Base-by-base conservation (phyloP, 2,329 filamentous ascomycete species). In the Beauveria caledonica region DNA sequence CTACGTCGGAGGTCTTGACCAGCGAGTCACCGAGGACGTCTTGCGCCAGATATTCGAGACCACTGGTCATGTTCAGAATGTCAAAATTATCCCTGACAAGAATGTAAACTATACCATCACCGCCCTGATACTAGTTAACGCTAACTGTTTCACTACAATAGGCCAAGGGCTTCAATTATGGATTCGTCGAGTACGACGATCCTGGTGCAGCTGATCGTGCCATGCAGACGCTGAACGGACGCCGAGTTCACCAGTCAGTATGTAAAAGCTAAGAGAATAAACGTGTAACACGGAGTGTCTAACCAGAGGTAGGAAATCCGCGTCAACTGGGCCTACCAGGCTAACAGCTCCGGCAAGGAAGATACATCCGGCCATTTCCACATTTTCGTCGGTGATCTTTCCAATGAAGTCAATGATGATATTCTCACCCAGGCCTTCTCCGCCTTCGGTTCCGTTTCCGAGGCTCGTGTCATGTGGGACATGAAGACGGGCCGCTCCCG, bases 11-110 rank as follows among this genome's bases (percentile, higher is more conserved):
- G 94, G 94, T 60, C 80, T 99, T 67, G 94, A 99, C 73, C 91
- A 92, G 69, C 86, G 94, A 66, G 93, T 97, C 64, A 97, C 93
- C 36, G 93, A 97, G 76, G 93, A 97, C 72, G 91, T 97, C 60
- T 77, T 97, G 74, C 91, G 92, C 71, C 93, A 97, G 76, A 97
- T 97, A 69, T 99, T 99, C 71, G 94, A 99, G 80, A 99, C 94
- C 7, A 97, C 92, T 62, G 94, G 94, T 61, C 94, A 99, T 77
- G 94, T 99, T 65, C 89, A 96, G 77, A 97, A 91, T 71, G 94
- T 99, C 73, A 99, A 99, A 82, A 97, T 99, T 72, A 99, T 99
- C 73, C 94, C 94, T 57, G 94, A 99, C 81, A 99, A 99, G 83
- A 99, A 97, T 77, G 92, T 96, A 79, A 84, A 40, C 23, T 13